Evolutionary conservation across 108 stramenopile species (phyloP), one percentile per base, ranked within the genome.

Genomic region (Cyclostephanos tholiformis): DNA sequence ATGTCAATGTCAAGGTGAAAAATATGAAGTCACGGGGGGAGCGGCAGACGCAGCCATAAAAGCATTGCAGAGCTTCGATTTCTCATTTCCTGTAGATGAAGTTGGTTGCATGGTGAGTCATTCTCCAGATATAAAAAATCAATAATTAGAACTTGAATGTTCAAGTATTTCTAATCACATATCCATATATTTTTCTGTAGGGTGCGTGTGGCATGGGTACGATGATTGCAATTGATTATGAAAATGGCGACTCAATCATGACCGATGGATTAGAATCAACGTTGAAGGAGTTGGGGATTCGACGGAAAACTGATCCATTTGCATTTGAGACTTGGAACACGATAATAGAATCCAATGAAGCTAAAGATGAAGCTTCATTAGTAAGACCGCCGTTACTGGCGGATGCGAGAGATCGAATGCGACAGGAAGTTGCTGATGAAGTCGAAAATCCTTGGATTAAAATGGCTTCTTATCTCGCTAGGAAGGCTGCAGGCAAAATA

Each of bases 181-280:
- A 2, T 27, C 57, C 2, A 7, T 58, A 16, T 58, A 25, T 29
- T 17, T 27, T 29, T 30, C 26, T 55, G 27, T 17, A 58, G 57
- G 85, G 85, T 16, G 85, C 82, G 9, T 86, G 85, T 58, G 85
- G 85, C 25, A 80, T 80, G 75, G 85, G 82, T n/a, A 83, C 85
- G 19, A 86, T 86, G 85, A 69, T 86, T 55, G 82, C 85, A 35
- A 86, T 86, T 60, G 85, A 86, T 65, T 86, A 71, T 56, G 82
- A 86, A 65, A 80, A 83, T 63, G 85, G 85, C 11, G 73, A 69
- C 43, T 64, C 67, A n/a, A 75, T 72, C 27, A 76, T 86, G 71
- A 76, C 80, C 27, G 72, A 75, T 62, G 82, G 82, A 16, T 35
- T 85, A 16, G 69, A 83, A 14, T 79, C 74, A 44, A 82, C 82